These are phyloP conservation scores for Endoconidiophora polonica DNA, from an alignment of 2,329 filamentous ascomycete species.

Conservation along the genomic window DNA sequence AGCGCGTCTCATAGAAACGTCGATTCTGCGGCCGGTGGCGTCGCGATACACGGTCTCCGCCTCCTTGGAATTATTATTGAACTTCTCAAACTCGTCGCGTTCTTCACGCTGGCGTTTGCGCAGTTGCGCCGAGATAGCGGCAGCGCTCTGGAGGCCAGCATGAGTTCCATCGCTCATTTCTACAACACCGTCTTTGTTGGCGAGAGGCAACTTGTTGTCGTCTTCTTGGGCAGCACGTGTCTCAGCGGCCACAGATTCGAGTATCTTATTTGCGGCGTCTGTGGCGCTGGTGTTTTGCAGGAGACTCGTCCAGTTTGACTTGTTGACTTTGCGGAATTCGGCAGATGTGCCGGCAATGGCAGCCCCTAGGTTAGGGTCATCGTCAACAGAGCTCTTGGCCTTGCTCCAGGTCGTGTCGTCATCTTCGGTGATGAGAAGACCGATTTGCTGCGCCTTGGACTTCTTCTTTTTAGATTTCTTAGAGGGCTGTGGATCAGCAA, in stretches of 20 bases:
- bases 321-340: slow-evolving; percentile 60
- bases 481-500: slow-evolving; percentile 36
- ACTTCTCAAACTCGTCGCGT: slow-evolving; percentile 29
- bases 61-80: slow-evolving; percentile 24
- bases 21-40: slow-evolving; percentile 84
- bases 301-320: slow-evolving; percentile 64
- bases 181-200: slow-evolving; percentile 29
- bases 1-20: slow-evolving; percentile 76
- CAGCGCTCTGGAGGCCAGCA: slow-evolving; percentile 73
- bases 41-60: slow-evolving; percentile 81
- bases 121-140: slow-evolving; percentile 55
- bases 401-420: slow-evolving; percentile 37
- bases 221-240: slow-evolving; percentile 32
- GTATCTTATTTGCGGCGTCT: slow-evolving; percentile 60
- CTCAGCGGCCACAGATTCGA: slow-evolving; percentile 56
- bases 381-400: slow-evolving; percentile 27
- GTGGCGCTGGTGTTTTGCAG: slow-evolving; percentile 25
- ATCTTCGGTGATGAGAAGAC: slow-evolving; percentile 50
- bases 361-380: slow-evolving; percentile 28
- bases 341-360: slow-evolving; percentile 34
- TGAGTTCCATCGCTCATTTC: slow-evolving; percentile 78
- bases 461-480: slow-evolving; percentile 51
- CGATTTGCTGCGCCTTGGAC: slow-evolving; percentile 23
- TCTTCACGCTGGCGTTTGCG: slow-evolving; percentile 51
- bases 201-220: slow-evolving; percentile 32